Percentiles rank a stretch among this genome's conserved stretches.
These are phyloP conservation scores for Malassezia arunalokei DNA, from an alignment of 1,284 basidiomycete species.

Conservation along the genomic window DNA sequence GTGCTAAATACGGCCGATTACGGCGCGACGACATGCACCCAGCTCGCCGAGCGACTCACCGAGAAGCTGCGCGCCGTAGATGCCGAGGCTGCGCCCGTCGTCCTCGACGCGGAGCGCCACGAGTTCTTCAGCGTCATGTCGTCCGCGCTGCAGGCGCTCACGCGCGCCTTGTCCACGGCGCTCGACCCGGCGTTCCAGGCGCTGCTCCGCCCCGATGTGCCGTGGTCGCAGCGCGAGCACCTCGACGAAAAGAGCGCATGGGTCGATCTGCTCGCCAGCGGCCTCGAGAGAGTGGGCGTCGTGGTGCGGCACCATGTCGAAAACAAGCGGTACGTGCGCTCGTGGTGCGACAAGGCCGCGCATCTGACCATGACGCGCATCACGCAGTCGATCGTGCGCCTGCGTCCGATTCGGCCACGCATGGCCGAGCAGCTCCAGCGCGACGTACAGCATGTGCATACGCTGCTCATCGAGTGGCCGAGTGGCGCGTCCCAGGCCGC, in stretches of 20 bases:
- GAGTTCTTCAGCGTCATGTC: slow-evolving; percentile 53
- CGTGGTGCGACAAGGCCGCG: slow-evolving; percentile 42
- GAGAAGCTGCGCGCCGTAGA: slow-evolving; percentile 64
- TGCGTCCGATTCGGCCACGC: slow-evolving; percentile 25
- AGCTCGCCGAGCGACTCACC: slow-evolving; percentile 83
- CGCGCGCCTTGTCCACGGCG: slow-evolving; percentile 25
- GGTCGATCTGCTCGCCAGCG: slow-evolving; percentile 31
- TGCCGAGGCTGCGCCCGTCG: slow-evolving; percentile 57
- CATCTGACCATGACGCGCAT: slow-evolving; percentile 23
- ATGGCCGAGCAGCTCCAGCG: slow-evolving; percentile 30
- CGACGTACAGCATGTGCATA: slow-evolving; percentile 26
- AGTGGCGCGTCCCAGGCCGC: slow-evolving; percentile 22
- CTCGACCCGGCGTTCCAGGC: slow-evolving; percentile 34
- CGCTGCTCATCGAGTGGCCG: slow-evolving; percentile 31
- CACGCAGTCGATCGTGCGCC: slow-evolving; percentile 24
- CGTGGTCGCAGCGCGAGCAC: slow-evolving; percentile 27
- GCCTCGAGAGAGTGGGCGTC: slow-evolving; percentile 36
- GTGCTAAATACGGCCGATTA: slow-evolving; percentile 96
- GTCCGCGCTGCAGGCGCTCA: slow-evolving; percentile 26
- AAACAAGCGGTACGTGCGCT: slow-evolving; percentile 39
- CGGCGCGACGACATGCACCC: slow-evolving; percentile 76
- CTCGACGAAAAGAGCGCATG: slow-evolving; percentile 24
- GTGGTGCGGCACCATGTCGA: slow-evolving; percentile 40
- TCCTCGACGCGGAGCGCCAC: slow-evolving; percentile 72
- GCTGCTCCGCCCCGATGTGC: slow-evolving; percentile 31